phyloP scores from a whole-genome alignment of 257 asterid species.

The Ballota nigra region DNA sequence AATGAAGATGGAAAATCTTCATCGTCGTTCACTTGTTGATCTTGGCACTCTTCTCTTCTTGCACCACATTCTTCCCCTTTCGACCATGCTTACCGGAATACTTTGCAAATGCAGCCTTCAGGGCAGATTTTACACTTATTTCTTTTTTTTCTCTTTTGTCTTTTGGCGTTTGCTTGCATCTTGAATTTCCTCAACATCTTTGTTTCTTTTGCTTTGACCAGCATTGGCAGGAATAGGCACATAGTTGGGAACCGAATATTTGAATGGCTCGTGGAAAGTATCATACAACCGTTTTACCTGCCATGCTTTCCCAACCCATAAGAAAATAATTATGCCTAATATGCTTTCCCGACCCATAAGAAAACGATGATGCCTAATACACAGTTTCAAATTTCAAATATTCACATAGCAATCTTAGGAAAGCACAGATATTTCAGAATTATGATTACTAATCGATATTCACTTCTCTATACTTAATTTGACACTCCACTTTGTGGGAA shows the following conservation, averaged over 20 bases:
- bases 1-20: constrained; percentile 24
- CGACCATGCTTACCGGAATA: constrained; percentile 48
- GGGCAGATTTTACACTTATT: constrained; percentile 60
- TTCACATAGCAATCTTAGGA: not conserved
- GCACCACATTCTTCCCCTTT: constrained; percentile 39
- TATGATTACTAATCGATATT: not conserved
- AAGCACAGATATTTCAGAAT: not conserved
- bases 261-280: constrained; percentile 93
- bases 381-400: not conserved
- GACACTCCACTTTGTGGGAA: not conserved
- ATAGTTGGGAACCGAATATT: constrained; percentile 55
- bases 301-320: too few relatives aligned
- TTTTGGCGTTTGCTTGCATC: constrained; percentile 48
- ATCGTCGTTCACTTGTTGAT: constrained; percentile 20
- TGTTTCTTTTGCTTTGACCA: constrained; percentile 39
- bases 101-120: constrained; percentile 75
- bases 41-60: constrained; percentile 22
- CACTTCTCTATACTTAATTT: not conserved
- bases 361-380: too few relatives aligned
- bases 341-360: constrained; percentile 3
- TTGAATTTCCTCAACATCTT: constrained; percentile 34
- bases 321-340: too few relatives aligned
- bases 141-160: constrained; percentile 45
- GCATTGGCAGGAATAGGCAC: constrained; percentile 35
- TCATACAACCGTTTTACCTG: constrained; percentile 90